Conservation (phyloP, 1,284 basidiomycete genomes). For the Malassezia nana region DNA sequence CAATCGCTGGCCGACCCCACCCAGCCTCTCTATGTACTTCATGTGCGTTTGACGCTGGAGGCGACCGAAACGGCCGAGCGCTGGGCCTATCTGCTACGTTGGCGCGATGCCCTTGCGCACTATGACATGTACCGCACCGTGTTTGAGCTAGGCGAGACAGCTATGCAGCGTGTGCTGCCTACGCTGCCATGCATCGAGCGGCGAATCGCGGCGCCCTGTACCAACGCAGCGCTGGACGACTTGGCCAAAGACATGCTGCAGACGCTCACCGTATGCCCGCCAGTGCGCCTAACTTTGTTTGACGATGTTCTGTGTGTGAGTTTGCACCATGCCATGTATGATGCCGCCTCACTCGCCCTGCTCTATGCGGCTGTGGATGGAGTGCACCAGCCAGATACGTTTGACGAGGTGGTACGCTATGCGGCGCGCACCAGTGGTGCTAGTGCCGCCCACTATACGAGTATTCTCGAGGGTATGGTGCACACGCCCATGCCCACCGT, state of each 20-base stretch:
- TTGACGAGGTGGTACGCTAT: neutral
- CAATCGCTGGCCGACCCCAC: slow-evolving; percentile 19
- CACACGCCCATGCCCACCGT: slow-evolving; percentile 28
- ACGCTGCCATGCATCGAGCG: neutral
- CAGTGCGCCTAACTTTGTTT: slow-evolving; percentile 23
- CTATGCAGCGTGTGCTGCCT: slow-evolving; percentile 25
- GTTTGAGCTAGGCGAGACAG: slow-evolving; percentile 20
- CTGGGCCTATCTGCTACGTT: slow-evolving; percentile 16
- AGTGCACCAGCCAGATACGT: neutral
- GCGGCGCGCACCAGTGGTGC: neutral
- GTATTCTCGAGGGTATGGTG: slow-evolving; percentile 22
- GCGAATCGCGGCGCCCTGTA: neutral
- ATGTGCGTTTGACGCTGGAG: slow-evolving; percentile 20
- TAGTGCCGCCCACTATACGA: slow-evolving; percentile 24
- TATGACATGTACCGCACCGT: slow-evolving; percentile 34
- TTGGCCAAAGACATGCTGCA: slow-evolving; percentile 22
- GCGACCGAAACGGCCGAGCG: slow-evolving; percentile 1
- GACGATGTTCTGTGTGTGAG: slow-evolving; percentile 22
- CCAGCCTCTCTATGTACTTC: slow-evolving; percentile 29
- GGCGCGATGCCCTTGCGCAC: slow-evolving; percentile 18
- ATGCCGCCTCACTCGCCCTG: slow-evolving; percentile 29
- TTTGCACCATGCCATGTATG: slow-evolving; percentile 38
- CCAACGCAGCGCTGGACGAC: slow-evolving; percentile 12
- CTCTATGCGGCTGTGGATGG: neutral
- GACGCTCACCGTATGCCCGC: slow-evolving; percentile 17